These are phyloP conservation scores for Calonectria honghensis DNA, from an alignment of 2,329 filamentous ascomycete genomes.

Conservation along the genomic window DNA sequence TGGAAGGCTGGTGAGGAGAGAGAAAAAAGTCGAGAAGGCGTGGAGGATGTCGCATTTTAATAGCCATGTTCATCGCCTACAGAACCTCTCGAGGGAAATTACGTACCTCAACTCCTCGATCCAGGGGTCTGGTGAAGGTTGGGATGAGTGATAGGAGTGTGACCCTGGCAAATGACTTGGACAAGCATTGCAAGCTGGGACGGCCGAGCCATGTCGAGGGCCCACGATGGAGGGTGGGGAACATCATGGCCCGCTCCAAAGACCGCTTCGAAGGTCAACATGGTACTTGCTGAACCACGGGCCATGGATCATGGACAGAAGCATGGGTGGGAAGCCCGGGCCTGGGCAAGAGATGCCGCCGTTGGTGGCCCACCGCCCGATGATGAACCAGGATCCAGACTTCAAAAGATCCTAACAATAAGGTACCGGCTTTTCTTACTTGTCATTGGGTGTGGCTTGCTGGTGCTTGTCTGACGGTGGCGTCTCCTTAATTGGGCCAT, in stretches of 20 bases:
- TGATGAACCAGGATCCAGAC: conserved; percentile 23
- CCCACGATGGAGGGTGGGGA: conserved; percentile 45
- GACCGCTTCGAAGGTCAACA: conserved; percentile 46
- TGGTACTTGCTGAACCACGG: conserved; percentile 48
- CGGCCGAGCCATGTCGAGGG: conserved; percentile 47
- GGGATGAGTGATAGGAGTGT: conserved; percentile 44
- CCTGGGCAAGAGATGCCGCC: conserved; percentile 34
- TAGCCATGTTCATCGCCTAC: conserved; percentile 57
- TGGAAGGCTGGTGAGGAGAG: conserved; percentile 65
- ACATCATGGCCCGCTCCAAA: conserved; percentile 45
- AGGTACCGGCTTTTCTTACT: background rate
- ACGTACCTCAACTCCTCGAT: conserved; percentile 47
- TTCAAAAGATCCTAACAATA: conserved; percentile 14
- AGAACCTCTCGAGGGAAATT: conserved; percentile 53
- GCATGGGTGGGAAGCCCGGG: conserved; percentile 38
- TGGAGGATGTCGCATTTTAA: conserved; percentile 68
- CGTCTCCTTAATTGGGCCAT: conserved; percentile 16
- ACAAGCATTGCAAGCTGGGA: conserved; percentile 47
- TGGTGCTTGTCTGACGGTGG: conserved; percentile 4
- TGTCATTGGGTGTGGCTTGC: conserved; percentile 29
- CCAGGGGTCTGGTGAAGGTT: conserved; percentile 51
- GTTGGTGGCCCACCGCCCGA: conserved; percentile 30
- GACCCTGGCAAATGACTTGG: conserved; percentile 51
- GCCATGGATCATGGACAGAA: conserved; percentile 32
- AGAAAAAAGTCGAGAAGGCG: conserved; percentile 52